A percentile compares a stretch with the other conserved stretches of the same genome.
Conservation (phyloP, 495 filamentous ascomycete genomes). For the Lasiosphaeria miniovina region DNA sequence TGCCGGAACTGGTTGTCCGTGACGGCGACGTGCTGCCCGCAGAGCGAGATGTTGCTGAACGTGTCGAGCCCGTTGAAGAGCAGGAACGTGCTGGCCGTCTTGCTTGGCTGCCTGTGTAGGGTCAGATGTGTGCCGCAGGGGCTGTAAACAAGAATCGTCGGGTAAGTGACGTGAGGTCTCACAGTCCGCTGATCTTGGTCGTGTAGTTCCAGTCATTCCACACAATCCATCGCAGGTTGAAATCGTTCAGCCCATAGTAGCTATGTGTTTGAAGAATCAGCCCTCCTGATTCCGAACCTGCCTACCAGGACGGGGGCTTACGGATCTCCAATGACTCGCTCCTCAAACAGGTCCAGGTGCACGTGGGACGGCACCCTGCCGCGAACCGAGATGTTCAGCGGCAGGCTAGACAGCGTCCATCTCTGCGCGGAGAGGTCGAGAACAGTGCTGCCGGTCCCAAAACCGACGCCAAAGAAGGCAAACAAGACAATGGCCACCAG, state of each 20-base stretch:
- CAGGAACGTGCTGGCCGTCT: conserved; percentile 43
- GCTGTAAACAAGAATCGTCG: not conserved
- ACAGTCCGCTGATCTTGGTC: conserved; percentile 47
- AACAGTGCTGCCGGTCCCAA: conserved; percentile 25
- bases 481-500: not conserved
- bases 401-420: conserved; percentile 56
- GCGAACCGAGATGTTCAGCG: conserved; percentile 54
- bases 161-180: conserved; percentile 15
- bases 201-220: conserved; percentile 65
- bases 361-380: conserved; percentile 61
- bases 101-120: conserved; percentile 17
- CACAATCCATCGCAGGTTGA: conserved; percentile 59
- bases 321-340: conserved; percentile 54
- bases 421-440: conserved; percentile 49
- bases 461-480: not conserved
- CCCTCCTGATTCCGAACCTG: not conserved
- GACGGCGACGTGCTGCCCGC: conserved; percentile 56
- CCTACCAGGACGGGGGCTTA: conserved; percentile 29
- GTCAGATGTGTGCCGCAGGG: not conserved
- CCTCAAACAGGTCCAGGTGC: conserved; percentile 58
- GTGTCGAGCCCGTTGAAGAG: conserved; percentile 68
- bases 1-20: conserved; percentile 73
- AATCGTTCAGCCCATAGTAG: conserved; percentile 57
- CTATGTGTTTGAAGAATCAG: conserved; percentile 15
- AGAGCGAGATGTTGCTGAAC: conserved; percentile 60